Percentiles rank a stretch among this genome's conserved stretches.
Evolutionary conservation across 331 rosid species (phyloP).

Genomic region (Acacia pycnantha): DNA sequence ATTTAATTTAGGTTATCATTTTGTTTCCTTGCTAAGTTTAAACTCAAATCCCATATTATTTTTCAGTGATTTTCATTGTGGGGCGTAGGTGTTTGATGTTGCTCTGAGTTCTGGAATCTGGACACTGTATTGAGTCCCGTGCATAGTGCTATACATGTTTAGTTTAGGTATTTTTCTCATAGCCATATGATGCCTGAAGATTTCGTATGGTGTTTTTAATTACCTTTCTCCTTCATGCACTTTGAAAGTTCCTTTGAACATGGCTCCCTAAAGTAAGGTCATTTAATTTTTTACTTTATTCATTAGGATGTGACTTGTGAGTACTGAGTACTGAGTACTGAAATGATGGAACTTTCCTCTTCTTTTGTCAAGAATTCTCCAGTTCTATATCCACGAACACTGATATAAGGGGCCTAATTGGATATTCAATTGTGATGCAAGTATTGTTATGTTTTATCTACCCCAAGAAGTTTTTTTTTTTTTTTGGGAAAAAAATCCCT

Average conservation of each 20-base stretch:
- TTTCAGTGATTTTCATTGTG: neutral
- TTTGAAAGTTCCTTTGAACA: conserved; percentile 15
- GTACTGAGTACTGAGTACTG: neutral
- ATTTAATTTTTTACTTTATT: neutral
- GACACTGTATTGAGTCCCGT: conserved; percentile 41
- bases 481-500: neutral
- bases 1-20: conserved; percentile 10
- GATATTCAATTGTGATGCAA: conserved; percentile 14
- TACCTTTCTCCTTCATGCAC: conserved; percentile 17
- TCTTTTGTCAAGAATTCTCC: neutral
- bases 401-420: neutral
- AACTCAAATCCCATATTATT: conserved; percentile 1
- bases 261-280: neutral
- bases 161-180: conserved; percentile 25
- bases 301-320: neutral
- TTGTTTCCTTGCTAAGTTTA: conserved; percentile 25
- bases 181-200: conserved; percentile 24
- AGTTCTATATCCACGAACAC: conserved; percentile 9
- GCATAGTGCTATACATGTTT: neutral
- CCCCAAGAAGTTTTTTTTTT: neutral
- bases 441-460: conserved; percentile 1
- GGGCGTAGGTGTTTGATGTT: conserved; percentile 17
- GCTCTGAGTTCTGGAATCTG: neutral
- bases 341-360: conserved; percentile 13
- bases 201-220: neutral